Conservation (phyloP, 306 rosid genomes). For the Rubus parviflorus region DNA sequence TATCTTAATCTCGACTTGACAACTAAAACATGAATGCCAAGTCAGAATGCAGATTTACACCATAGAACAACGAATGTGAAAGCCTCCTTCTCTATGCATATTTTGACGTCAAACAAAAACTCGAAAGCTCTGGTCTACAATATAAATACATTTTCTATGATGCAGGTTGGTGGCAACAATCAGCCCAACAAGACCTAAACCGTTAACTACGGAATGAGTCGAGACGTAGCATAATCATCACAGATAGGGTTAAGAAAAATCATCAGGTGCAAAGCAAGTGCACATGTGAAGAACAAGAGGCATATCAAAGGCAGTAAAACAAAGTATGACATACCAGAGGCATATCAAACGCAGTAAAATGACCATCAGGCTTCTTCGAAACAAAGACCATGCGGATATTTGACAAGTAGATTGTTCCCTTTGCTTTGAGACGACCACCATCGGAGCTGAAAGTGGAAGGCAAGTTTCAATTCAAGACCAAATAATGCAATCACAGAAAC, state of each 20-base stretch:
- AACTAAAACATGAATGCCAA: not conserved
- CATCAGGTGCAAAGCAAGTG: not conserved
- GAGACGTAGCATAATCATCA: not conserved
- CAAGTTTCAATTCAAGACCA: not conserved
- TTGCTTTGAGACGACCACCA: conserved; percentile 74
- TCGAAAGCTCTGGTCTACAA: not conserved
- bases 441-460: conserved; percentile 35
- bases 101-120: not conserved
- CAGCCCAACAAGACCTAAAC: not conserved
- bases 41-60: not conserved
- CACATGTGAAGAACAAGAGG: not conserved
- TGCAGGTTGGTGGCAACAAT: not conserved
- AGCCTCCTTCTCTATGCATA: not conserved
- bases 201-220: not conserved
- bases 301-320: not conserved
- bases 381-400: conserved; percentile 89
- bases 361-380: conserved; percentile 57
- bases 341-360: conserved; percentile 79
- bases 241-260: not conserved
- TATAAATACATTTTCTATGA: not conserved
- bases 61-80: not conserved
- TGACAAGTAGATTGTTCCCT: conserved; percentile 84
- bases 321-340: conserved; percentile 59
- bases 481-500: not conserved
- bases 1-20: not conserved